Percentiles rank a stretch among this genome's conserved stretches.
Conservation (phyloP, 169 alveolate species). For the Amoebophrya sp. region DNA sequence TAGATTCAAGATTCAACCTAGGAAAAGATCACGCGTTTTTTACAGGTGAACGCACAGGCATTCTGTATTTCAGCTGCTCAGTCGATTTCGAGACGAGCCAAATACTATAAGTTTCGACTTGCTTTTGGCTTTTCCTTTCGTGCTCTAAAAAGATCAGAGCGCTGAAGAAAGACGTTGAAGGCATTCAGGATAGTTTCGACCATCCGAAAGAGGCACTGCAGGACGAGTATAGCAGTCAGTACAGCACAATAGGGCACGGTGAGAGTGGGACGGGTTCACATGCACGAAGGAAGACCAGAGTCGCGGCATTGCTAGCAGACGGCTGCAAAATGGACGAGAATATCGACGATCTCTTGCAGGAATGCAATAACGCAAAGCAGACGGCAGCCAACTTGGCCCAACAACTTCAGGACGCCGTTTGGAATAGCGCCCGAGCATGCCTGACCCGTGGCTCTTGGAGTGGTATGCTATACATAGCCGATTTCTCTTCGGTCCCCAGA, state of each 20-base stretch:
- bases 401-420: background rate
- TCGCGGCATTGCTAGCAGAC: background rate
- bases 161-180: background rate
- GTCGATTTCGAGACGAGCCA: no score
- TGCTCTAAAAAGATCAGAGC: no score
- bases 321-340: background rate
- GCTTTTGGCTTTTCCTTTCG: no score
- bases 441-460: background rate
- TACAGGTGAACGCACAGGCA: no score
- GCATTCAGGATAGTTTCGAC: background rate
- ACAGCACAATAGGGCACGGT: background rate
- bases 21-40: no score
- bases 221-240: background rate
- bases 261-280: background rate
- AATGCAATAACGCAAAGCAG: background rate
- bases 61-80: no score
- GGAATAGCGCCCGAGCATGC: background rate
- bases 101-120: no score
- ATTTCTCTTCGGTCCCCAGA: no score
- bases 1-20: no score
- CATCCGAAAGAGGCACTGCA: background rate
- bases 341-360: background rate
- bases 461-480: background rate
- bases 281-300: background rate
- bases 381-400: background rate